Base-by-base conservation (phyloP, 106 monocot genomes). In the Acanthochlamys bracteata region DNA sequence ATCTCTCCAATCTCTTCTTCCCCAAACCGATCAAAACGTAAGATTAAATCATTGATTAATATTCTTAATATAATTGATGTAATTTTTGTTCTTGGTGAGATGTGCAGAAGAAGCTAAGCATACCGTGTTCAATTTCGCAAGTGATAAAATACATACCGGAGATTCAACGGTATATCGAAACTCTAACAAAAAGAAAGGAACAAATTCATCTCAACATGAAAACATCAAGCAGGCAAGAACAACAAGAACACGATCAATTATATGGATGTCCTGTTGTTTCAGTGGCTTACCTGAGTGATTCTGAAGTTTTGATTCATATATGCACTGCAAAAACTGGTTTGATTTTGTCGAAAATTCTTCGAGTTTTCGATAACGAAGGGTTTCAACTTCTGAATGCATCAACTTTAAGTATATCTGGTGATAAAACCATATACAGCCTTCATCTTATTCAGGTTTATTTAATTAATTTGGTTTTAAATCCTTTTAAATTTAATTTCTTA, bases 141-240 rank as follows among this genome's bases (percentile, higher is more conserved):
- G 79, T 81, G 0, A 42, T 86, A 46, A 78, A 83, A 49, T 91
- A 91, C 76, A 84, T 91, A 70, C 91, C 91, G 0, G 91, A 91
- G 75, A 66, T 91, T 27, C 91, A 83, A 69, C 73, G 68, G 17
- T 69, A 73, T 14, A 65, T 91, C 0, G 61, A 66, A 17, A 70
- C 54, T 16, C 60, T 86, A 10, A 24, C 10, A 17, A 22, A 69
- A 10, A 86, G 59, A 53, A 91, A 91, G 78, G 79, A 91, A 61
- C 68, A 78, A 68, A 55, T 86, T 2, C 0, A 66, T 8, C 11
- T 25, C 62, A 74, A 26, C 4, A 43, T 24, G 20, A 33, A 33
- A 3, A 33, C 4, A 33, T 45, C 78, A 19, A 4, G 2, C 2
- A 57, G 55, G 43, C 20, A 56, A 65, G 41, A 49, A 49, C 49